Evolutionary conservation across 164 flowering plant species (phyloP).

Genomic region (Euptelea pleiosperma): DNA sequence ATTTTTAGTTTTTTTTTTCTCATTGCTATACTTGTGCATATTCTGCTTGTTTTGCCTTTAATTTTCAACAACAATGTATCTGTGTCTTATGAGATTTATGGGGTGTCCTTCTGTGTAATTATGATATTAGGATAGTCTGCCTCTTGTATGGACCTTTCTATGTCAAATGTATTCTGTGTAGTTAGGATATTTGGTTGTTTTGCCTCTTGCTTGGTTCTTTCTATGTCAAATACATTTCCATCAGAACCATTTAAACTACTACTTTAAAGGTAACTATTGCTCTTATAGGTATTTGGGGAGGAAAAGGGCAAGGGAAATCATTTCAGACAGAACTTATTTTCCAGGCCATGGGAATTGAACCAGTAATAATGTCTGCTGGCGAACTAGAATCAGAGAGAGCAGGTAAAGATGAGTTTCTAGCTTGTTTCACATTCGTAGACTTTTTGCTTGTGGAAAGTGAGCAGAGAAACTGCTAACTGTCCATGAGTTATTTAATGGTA

Average conservation of each 20-base stretch:
- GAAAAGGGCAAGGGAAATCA: constrained; percentile 96
- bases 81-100: neutral
- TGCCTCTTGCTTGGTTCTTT: neutral
- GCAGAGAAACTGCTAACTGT: neutral
- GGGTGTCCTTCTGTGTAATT: constrained; percentile 1
- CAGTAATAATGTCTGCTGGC: constrained; percentile 94
- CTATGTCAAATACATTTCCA: neutral
- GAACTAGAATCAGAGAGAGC: constrained; percentile 97
- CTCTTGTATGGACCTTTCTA: neutral
- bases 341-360: constrained; percentile 85
- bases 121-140: neutral
- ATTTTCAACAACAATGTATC: neutral
- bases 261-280: neutral
- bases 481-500: neutral
- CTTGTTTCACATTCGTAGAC: neutral
- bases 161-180: neutral
- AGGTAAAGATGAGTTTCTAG: constrained; percentile 37
- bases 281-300: constrained; percentile 88
- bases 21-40: neutral
- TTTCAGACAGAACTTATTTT: constrained; percentile 95
- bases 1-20: no score
- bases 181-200: neutral
- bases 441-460: neutral
- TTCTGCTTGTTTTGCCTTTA: neutral
- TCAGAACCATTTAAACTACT: neutral